Conservation (phyloP, 202 grass and related monocot genomes). For the Saccharum hybrid region DNA sequence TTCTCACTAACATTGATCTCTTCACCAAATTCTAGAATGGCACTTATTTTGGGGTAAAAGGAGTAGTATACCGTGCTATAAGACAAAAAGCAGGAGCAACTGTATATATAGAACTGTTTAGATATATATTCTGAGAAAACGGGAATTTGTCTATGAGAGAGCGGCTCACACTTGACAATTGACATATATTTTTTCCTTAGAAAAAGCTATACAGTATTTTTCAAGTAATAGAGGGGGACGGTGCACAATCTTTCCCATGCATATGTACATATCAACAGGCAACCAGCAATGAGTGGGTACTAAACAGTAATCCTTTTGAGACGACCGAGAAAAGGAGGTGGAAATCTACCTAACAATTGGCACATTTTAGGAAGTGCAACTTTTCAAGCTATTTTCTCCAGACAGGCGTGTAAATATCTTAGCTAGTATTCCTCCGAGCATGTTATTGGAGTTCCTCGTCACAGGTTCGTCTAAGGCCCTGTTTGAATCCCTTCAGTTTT, state of each 20-base stretch:
- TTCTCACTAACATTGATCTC: no score
- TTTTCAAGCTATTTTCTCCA: neutral
- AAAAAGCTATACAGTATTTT: neutral
- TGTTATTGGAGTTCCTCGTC: neutral
- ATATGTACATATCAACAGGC: neutral
- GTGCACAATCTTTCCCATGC: neutral
- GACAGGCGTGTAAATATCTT: neutral
- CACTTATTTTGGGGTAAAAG: no score
- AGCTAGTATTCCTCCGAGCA: no score
- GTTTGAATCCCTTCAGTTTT: no score
- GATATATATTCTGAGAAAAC: neutral
- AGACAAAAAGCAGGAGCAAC: neutral
- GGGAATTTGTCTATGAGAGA: no score
- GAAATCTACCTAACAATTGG: conserved; percentile 22
- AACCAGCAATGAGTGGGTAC: neutral
- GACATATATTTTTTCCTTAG: neutral
- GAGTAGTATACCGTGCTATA: neutral
- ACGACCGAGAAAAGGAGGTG: neutral
- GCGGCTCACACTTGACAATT: neutral
- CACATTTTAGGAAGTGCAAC: neutral
- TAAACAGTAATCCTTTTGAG: neutral
- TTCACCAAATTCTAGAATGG: no score
- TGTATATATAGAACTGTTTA: neutral
- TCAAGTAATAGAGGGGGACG: neutral
- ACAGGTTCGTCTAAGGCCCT: no score